phyloP scores from a whole-genome alignment of 2,329 filamentous ascomycete genomes.

The Chalara sp. region DNA sequence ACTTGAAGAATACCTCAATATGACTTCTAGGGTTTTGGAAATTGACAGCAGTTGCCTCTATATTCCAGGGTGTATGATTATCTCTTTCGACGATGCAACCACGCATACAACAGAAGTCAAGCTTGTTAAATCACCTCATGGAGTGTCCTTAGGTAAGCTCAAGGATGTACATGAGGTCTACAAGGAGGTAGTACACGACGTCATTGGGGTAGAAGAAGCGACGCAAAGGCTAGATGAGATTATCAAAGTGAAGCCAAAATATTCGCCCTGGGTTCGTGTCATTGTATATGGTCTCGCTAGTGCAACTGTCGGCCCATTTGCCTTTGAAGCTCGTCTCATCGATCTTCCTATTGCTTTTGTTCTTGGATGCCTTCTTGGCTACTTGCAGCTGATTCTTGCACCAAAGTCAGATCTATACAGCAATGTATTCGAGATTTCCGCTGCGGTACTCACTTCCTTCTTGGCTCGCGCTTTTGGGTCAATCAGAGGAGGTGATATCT shows the following conservation, averaged over 20 bases:
- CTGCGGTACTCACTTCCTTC: conserved; percentile 55
- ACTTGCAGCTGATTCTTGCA: conserved; percentile 63
- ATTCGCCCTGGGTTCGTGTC: conserved; percentile 45
- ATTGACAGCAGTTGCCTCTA: conserved; percentile 89
- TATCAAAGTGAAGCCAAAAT: conserved; percentile 39
- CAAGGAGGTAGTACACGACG: conserved; percentile 75
- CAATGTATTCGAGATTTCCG: conserved; percentile 59
- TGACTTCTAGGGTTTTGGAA: conserved; percentile 82
- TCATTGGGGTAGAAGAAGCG: conserved; percentile 66
- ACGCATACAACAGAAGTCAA: conserved; percentile 79
- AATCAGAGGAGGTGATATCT: conserved; percentile 40
- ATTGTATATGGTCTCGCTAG: conserved; percentile 67
- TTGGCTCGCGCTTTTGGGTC: conserved; percentile 57
- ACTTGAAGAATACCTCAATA: conserved; percentile 84
- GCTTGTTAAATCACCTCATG: conserved; percentile 61
- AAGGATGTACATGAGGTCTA: conserved; percentile 71
- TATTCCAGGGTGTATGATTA: conserved; percentile 87
- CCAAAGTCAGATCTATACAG: conserved; percentile 62
- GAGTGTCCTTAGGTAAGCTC: conserved; percentile 67
- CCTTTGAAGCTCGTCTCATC: conserved; percentile 63
- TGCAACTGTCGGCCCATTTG: conserved; percentile 66
- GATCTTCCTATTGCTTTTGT: conserved; percentile 68
- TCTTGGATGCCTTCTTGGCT: conserved; percentile 62
- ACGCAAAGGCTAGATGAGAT: conserved; percentile 53
- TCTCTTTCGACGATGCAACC: conserved; percentile 72